Evolutionary conservation across 2,329 filamentous ascomycete species (phyloP).

Genomic region (Fusarium cicatricum): DNA sequence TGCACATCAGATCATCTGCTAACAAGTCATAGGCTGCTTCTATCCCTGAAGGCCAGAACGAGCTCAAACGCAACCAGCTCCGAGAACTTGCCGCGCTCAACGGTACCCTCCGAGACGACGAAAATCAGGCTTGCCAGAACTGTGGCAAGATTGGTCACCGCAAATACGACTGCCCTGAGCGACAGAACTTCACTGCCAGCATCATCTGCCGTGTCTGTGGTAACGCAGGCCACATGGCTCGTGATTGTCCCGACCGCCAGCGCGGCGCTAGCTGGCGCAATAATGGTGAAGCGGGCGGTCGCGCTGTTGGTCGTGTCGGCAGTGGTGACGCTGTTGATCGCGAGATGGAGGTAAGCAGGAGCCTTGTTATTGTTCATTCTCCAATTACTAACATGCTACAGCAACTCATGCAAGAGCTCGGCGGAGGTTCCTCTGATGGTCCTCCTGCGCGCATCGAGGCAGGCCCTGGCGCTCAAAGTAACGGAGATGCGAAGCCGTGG

Average conservation of each 20-base stretch:
- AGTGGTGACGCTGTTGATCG: conserved; percentile 86
- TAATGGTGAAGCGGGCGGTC: conserved; percentile 63
- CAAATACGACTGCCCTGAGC: conserved; percentile 98
- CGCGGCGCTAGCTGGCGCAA: conserved; percentile 93
- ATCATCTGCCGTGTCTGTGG: conserved; percentile 99
- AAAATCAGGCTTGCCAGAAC: conserved; percentile 99
- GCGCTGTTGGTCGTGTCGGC: conserved; percentile 70
- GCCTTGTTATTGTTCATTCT: neutral
- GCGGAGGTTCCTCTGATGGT: conserved; percentile 64
- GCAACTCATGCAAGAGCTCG: conserved; percentile 98
- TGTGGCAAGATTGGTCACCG: conserved; percentile 98
- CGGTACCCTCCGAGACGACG: conserved; percentile 97
- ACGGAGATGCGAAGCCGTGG: conserved; percentile 81
- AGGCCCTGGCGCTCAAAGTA: conserved; percentile 68
- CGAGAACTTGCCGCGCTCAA: conserved; percentile 97
- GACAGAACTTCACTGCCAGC: conserved; percentile 98
- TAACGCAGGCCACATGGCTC: conserved; percentile 97
- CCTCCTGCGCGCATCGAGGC: conserved; percentile 87
- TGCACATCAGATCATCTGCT: conserved; percentile 20
- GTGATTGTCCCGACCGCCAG: conserved; percentile 95
- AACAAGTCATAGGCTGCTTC: conserved; percentile 78
- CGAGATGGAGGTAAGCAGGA: conserved; percentile 84
- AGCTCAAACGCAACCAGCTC: conserved; percentile 98
- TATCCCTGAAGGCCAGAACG: conserved; percentile 98
- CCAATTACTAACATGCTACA: conserved; percentile 56